Evolutionary conservation across 2,329 filamentous ascomycete genomes (phyloP), one percentile per base, ranked within the genome.

Genomic region (Graphiopsis chlorocephala): DNA sequence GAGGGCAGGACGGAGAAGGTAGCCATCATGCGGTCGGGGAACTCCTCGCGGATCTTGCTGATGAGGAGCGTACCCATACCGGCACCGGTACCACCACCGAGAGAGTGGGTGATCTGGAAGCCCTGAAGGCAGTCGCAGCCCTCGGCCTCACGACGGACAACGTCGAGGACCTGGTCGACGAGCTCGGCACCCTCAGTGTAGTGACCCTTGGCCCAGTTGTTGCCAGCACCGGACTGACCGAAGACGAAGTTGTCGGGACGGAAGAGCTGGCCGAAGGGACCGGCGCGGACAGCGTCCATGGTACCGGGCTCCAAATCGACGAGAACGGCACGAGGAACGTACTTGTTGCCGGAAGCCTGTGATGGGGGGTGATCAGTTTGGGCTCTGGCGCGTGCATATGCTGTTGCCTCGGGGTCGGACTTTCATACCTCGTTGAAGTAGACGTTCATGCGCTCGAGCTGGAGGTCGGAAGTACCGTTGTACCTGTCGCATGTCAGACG

Each of bases 151-250:
- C 95, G 94, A 80, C 95, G 95, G 79, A 99, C 94, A 72, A 99
- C 95, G 80, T 98, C 95, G 74, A 99, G 89, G 74, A 99, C 95
- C 78, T 97, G 88, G 86, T 99, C 95, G 74, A 99, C 95, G 70
- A 98, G 88, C 86, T 99, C 95, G 74, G 95, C 95, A 88, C 95
- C 95, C 86, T 99, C 95, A 72, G 95, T 99, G 88, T 99, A 99
- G 82, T 99, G 95, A 85, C 95, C 95, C 90, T 98, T 99, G 83
- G 95, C 95, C 95, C 95, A 99, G 90, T 98, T 98, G 92, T 99
- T 99, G 84, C 95, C 95, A 81, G 95, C 95, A 88, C 95, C 94
- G 76, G 95, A 98, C 86, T 98, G 95, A 76, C 95, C 95, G 82
- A 98, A 98, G 79, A 98, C 93, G 84, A 98, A 98, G 90, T 98